Evolutionary conservation across 2,329 filamentous ascomycete species (phyloP).

Genomic region (Cryoendolithus antarcticus): DNA sequence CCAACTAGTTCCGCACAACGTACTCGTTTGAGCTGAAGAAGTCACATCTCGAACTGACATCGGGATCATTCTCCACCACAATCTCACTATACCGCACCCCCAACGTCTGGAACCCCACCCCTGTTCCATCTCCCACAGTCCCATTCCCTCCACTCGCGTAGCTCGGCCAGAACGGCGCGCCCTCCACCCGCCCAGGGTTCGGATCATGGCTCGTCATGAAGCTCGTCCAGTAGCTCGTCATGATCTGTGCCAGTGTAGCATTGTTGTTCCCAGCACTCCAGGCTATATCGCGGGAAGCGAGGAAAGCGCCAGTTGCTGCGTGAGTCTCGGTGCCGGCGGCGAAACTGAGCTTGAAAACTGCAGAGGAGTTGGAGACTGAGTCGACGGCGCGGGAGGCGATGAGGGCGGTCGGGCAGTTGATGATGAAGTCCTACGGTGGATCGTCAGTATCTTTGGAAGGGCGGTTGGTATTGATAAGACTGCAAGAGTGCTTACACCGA

Average conservation of each 20-base stretch:
- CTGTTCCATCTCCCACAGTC: no score
- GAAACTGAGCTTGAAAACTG: slow-evolving; percentile 24
- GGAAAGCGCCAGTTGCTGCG: slow-evolving; percentile 16
- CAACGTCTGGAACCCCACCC: no score
- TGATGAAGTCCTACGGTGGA: slow-evolving; percentile 6
- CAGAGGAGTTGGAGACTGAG: slow-evolving; percentile 3
- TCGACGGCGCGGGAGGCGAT: slow-evolving; percentile 15
- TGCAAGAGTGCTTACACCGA: no score
- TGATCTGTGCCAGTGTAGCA: slow-evolving; percentile 20
- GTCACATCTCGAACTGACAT: no score
- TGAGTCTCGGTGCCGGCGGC: slow-evolving; percentile 23
- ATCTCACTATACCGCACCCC: no score
- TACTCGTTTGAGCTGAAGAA: no score
- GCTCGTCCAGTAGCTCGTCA: slow-evolving; percentile 22
- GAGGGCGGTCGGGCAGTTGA: slow-evolving; percentile 26
- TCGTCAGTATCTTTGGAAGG: no score
- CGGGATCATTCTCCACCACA: no score
- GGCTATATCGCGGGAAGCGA: slow-evolving; percentile 2
- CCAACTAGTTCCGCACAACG: no score
- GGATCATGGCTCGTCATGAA: slow-evolving; percentile 23
- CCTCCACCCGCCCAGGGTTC: slow-evolving; percentile 9
- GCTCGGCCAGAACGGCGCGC: no score
- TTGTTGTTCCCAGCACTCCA: slow-evolving; percentile 9
- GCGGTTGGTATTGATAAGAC: no score
- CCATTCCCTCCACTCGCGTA: no score